Conservation (phyloP, 129 eudicot species). For the Flaveria trinervia region DNA sequence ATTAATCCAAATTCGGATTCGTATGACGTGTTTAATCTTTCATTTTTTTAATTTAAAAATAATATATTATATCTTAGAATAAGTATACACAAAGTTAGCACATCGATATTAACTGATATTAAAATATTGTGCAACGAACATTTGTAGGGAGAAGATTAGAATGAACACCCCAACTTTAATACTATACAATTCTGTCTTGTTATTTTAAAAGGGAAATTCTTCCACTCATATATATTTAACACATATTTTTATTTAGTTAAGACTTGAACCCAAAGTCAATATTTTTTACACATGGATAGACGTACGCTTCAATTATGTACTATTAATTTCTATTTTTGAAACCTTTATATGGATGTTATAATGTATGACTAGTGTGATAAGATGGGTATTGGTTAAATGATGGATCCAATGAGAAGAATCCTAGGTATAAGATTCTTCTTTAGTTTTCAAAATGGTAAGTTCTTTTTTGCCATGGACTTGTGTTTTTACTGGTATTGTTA, state of each 20-base stretch:
- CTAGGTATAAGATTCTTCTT: conserved; percentile 29
- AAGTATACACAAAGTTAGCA: not conserved
- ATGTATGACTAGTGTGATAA: not conserved
- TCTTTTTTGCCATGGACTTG: not conserved
- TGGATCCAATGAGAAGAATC: conserved; percentile 32
- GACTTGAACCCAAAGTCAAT: too few species aligned
- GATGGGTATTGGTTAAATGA: conserved; percentile 1
- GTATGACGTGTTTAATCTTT: conserved; percentile 23
- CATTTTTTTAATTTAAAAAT: not conserved
- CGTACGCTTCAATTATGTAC: not conserved
- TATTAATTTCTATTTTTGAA: not conserved
- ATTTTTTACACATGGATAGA: not conserved
- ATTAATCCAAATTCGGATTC: conserved; percentile 11
- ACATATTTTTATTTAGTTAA: too few species aligned
- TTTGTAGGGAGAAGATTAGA: too few species aligned
- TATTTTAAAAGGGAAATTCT: too few species aligned
- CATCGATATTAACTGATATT: not conserved
- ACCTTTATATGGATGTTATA: not conserved
- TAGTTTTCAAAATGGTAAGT: not conserved
- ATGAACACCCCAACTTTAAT: too few species aligned
- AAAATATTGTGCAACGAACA: too few species aligned
- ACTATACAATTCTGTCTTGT: too few species aligned
- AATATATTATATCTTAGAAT: not conserved
- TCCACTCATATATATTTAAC: too few species aligned
- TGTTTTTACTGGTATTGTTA: not conserved